Evolutionary conservation across 768 basidiomycete species (phyloP).

Genomic region (Brasilioporus rufonigricans): DNA sequence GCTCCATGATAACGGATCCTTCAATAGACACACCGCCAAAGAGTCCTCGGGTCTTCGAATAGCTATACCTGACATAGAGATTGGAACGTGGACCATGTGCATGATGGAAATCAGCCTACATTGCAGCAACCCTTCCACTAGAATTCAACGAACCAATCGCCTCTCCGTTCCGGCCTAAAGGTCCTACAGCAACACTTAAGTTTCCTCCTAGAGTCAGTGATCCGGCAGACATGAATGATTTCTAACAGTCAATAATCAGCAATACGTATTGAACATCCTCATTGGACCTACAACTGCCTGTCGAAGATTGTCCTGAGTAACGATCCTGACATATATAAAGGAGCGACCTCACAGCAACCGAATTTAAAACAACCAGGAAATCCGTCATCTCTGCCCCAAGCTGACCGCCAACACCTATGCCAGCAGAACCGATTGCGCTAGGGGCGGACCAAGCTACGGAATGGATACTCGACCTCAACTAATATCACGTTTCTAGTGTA

Average conservation of each 20-base stretch:
- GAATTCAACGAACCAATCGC: constrained; percentile 80
- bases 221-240: constrained; percentile 93
- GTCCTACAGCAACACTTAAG: constrained; percentile 85
- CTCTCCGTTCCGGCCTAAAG: constrained; percentile 91
- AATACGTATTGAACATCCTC: background rate
- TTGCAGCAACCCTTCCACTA: constrained; percentile 86
- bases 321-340: constrained; percentile 2
- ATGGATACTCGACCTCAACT: constrained; percentile 29
- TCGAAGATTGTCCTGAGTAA: background rate
- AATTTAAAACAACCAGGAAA: constrained; percentile 87
- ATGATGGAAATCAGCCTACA: constrained; percentile 46
- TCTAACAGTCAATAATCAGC: constrained; percentile 37
- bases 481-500: background rate
- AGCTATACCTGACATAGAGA: constrained; percentile 64
- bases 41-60: constrained; percentile 88
- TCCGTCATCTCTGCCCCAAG: constrained; percentile 87
- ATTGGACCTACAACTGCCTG: constrained; percentile 60
- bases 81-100: background rate
- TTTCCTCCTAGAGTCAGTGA: constrained; percentile 90
- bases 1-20: constrained; percentile 89
- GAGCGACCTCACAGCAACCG: constrained; percentile 54
- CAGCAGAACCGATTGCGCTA: constrained; percentile 91
- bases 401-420: constrained; percentile 84
- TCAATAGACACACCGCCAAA: constrained; percentile 90
- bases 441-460: constrained; percentile 93